Base-by-base conservation (phyloP, 192 early-diverging fungal species). In the Jimgerdemannia lactiflua region DNA sequence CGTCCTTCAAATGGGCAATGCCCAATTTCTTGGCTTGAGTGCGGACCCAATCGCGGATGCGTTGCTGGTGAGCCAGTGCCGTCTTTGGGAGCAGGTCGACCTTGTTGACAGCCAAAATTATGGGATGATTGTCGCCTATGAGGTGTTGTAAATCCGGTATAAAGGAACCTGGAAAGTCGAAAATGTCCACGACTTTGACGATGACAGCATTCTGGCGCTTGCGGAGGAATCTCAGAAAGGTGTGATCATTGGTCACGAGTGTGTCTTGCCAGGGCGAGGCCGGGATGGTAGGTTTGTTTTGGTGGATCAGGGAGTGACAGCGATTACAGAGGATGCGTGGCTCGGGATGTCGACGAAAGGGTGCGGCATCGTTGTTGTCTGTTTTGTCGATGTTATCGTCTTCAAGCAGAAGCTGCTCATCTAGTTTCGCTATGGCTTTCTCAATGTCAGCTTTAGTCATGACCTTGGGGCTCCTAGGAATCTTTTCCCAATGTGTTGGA, bases 101-200 rank as follows among this genome's bases (percentile, higher is more conserved):
- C 71, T 94, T 94, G 79, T 94, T 94, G 8, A 86, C 91, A 3
- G 89, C 91, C 3, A 94, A 74, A 2, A 94, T 74, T 54, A 93
- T 82, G 9, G 78, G 72, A 43, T 85, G 79, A 10, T 73, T 64
- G 10, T 14, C 67, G 7, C 91, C 87, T 39, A 91, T 86, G 65
- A 89, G 76, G 10, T 88, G 72, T 64, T 85, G 75, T 29, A 89
- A 72, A 43, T 84, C 74, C 4, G 81, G 79, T 4, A 86, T 79
- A 10, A 93, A 71, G 40, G 89, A 90, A 6, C 83, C 88, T 3
- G 92, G 93, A 40, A 93, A 86, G 76, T 94, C 93, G 63, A 84
- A 83, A 68, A 91, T 72, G 67, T 94, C 93, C 67, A 90, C 81
- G 3, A 94, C 85, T 42, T 83, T 77, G 3, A 94, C 82, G 2